Evolutionary conservation across 225 moss, liverwort and hornwort species (phyloP).

Genomic region (Asterella californica): DNA sequence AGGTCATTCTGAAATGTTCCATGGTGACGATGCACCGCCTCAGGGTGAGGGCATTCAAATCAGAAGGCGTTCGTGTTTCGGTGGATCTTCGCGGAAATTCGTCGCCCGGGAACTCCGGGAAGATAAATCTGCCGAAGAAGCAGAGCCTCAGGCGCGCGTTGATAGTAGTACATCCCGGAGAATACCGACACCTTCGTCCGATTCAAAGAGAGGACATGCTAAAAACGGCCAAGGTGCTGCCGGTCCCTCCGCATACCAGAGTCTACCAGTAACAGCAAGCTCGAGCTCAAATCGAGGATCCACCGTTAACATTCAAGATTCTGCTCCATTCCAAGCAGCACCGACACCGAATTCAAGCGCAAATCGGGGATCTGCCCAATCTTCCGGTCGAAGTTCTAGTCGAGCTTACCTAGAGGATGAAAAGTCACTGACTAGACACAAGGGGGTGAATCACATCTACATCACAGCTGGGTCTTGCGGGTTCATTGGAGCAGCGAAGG

Average conservation of each 20-base stretch:
- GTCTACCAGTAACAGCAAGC: not conserved
- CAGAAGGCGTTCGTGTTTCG: not conserved
- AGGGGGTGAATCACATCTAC: slow-evolving; percentile 22
- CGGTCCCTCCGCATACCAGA: not conserved
- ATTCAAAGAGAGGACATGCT: not conserved
- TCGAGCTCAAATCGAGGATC: too few relatives aligned
- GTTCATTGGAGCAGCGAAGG: slow-evolving; percentile 24
- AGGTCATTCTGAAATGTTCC: not conserved
- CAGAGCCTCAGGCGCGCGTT: not conserved
- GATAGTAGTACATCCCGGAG: not conserved
- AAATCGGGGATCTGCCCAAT: not conserved
- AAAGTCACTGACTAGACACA: not conserved
- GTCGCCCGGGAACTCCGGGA: slow-evolving; percentile 22
- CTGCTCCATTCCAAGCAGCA: not conserved
- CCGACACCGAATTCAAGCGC: not conserved
- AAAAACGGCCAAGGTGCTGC: not conserved
- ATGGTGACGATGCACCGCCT: not conserved
- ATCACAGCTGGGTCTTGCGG: slow-evolving; percentile 16
- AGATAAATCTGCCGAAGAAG: not conserved
- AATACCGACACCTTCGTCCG: not conserved
- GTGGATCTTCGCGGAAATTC: not conserved
- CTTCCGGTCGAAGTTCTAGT: too few relatives aligned
- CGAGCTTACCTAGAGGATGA: not conserved
- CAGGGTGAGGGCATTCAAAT: slow-evolving; percentile 23
- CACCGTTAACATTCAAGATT: not conserved